Base-by-base conservation (phyloP, 352 stramenopile species). In the Phytophthora constricta region DNA sequence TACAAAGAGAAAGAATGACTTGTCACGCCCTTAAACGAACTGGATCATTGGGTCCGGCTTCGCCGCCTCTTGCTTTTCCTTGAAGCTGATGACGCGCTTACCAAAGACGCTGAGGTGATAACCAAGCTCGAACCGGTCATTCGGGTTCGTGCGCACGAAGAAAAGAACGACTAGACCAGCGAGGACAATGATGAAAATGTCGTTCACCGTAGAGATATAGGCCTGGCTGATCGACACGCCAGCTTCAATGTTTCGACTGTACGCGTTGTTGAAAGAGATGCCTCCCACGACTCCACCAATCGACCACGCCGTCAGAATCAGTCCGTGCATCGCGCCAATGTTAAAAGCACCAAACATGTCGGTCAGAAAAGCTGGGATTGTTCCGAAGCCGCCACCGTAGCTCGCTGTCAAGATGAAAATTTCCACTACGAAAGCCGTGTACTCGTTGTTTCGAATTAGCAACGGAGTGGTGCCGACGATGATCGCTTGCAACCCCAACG, bases 291-390 rank as follows among this genome's bases (percentile, higher is more conserved):
- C 82, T 5, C 84, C 87, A 20, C 82, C 81, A 43, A 93, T 87
- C 2, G 85, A 93, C 87, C 87, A 95, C n/a, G 86, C 75, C 7
- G 87, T 94, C 26, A 95, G 62, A 58, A 93, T 89, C 23, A 92
- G 61, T 4, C 87, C 87, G 68, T 95, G 87, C 78, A 94, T 88
- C 2, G 84, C 82, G 13, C 84, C 87, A 53, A 93, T 93, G 79
- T 94, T 93, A 54, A 74, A 92, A 3, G 82, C 82, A 16, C 87
- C 87, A 59, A 94, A 96, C 85, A 94, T 94, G 57, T 94, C 87
- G 2, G 86, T 92, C 11, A 96, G 63, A 58, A 94, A 91, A 34
- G 70, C 83, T 34, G 86, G 86, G 65, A 94, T 92, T 19, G 74
- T 91, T 39, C 86, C 84, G 23, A 93, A 92, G 19, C 82, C 83